These are phyloP conservation scores for Phaeodactylum tricornutum DNA, from an alignment of 108 stramenopile species.

Conservation along the genomic window DNA sequence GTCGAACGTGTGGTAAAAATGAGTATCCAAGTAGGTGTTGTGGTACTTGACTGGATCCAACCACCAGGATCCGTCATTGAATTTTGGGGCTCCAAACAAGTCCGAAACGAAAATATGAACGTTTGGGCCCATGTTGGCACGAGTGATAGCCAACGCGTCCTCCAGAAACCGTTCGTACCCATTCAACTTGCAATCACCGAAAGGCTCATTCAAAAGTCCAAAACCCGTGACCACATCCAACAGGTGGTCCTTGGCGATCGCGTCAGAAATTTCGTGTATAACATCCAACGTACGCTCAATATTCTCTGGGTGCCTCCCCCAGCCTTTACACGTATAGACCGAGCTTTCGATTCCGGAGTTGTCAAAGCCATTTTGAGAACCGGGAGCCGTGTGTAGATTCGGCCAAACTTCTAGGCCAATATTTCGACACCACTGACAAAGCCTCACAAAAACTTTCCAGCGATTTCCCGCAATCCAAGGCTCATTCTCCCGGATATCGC, in stretches of 20 bases:
- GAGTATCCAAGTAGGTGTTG: conserved; percentile 47
- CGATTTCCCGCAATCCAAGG: conserved; percentile 36
- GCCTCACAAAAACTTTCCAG: conserved; percentile 42
- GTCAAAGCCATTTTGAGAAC: conserved; percentile 55
- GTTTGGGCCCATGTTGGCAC: conserved; percentile 21
- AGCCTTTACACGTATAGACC: conserved; percentile 18
- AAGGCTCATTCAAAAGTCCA: conserved; percentile 63
- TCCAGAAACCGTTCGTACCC: conserved; percentile 29
- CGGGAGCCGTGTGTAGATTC: conserved; percentile 65
- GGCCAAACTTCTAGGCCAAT: conserved; percentile 41
- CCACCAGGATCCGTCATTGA: conserved; percentile 42
- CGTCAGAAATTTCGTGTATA: conserved; percentile 24
- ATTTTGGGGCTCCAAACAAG: conserved; percentile 29
- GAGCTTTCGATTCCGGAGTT: conserved; percentile 21
- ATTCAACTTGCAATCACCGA: conserved; percentile 15
- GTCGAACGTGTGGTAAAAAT: conserved; percentile 46
- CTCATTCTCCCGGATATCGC: conserved; percentile 5
- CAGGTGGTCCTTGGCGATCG: conserved; percentile 27
- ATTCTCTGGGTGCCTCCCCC: conserved; percentile 16
- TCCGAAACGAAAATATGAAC: conserved; percentile 38
- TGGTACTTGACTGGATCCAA: conserved; percentile 7
- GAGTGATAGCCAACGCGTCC: conserved; percentile 21
- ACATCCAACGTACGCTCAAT: conserved; percentile 32
- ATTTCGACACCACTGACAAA: conserved; percentile 42
- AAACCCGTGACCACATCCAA: conserved; percentile 59